These are phyloP conservation scores for Terana coerulea DNA, from an alignment of 768 basidiomycete genomes.

Conservation along the genomic window DNA sequence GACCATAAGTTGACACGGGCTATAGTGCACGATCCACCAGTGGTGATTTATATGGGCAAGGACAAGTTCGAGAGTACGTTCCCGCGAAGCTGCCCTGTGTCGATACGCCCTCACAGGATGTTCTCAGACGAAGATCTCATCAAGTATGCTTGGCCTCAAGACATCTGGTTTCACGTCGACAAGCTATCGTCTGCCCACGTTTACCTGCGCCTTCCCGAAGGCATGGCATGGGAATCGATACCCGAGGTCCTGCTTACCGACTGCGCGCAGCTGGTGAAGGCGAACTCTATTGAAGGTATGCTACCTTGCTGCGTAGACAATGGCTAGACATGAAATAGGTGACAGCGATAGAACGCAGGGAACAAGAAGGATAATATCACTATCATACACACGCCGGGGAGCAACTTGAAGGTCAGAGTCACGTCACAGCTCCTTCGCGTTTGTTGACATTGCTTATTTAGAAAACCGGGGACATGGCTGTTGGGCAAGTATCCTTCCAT, in stretches of 20 bases:
- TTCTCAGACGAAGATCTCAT: slow-evolving; percentile 93
- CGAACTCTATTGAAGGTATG: slow-evolving; percentile 92
- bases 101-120: too few relatives aligned
- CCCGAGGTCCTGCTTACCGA: slow-evolving; percentile 76
- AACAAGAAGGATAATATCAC: slow-evolving; percentile 95
- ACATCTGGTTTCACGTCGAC: slow-evolving; percentile 97
- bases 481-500: slow-evolving; percentile 95
- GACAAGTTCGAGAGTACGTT: slow-evolving; percentile 93
- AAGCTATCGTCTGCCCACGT: slow-evolving; percentile 97
- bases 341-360: slow-evolving; percentile 42
- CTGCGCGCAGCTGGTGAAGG: slow-evolving; percentile 94
- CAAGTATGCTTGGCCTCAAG: slow-evolving; percentile 86
- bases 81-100: too few relatives aligned
- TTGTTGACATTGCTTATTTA: slow-evolving; percentile 26
- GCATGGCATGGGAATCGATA: slow-evolving; percentile 86
- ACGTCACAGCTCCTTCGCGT: not conserved
- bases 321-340: not conserved
- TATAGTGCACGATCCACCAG: slow-evolving; percentile 59
- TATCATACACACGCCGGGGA: slow-evolving; percentile 90
- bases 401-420: slow-evolving; percentile 83
- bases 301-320: not conserved
- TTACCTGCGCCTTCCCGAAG: slow-evolving; percentile 83
- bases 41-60: slow-evolving; percentile 87
- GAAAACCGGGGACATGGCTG: slow-evolving; percentile 99
- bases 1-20: not conserved